A percentile compares a stretch with the other conserved stretches of the same genome.
Evolutionary conservation across 208 protist genomes (phyloP).

Genomic region (Crithidia sp.): DNA sequence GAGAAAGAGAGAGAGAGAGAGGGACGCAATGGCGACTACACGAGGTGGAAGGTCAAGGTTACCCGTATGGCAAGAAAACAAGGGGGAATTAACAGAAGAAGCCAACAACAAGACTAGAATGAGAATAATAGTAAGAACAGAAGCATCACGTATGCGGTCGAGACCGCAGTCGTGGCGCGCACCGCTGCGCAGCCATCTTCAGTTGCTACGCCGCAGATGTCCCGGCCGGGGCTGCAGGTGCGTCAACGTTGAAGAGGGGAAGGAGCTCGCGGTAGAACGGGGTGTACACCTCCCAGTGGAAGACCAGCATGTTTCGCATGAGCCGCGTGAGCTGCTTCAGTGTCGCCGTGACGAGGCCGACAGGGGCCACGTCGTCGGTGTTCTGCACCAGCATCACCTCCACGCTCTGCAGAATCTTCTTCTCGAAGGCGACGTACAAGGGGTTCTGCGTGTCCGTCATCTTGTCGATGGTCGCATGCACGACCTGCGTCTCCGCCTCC

Average conservation of each 20-base stretch:
- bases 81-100: not conserved
- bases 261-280: slow-evolving; percentile 62
- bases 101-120: slow-evolving; percentile 3
- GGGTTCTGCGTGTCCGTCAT: slow-evolving; percentile 79
- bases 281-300: slow-evolving; percentile 84
- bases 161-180: not conserved
- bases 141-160: not conserved
- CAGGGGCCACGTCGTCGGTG: slow-evolving; percentile 29
- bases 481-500: slow-evolving; percentile 46
- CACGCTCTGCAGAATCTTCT: slow-evolving; percentile 54
- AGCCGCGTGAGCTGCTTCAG: slow-evolving; percentile 37
- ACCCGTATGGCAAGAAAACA: too few relatives aligned
- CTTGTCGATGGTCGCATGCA: slow-evolving; percentile 70
- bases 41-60: too few relatives aligned
- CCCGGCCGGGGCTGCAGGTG: not conserved
- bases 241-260: slow-evolving; percentile 11
- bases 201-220: not conserved
- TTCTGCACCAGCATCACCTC: slow-evolving; percentile 33
- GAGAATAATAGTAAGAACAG: slow-evolving; percentile 2
- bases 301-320: slow-evolving; percentile 50
- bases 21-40: too few relatives aligned
- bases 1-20: too few relatives aligned
- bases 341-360: slow-evolving; percentile 71
- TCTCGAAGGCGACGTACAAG: slow-evolving; percentile 79
- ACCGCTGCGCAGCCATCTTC: not conserved